These are phyloP conservation scores for Dictyostelium citrinum DNA, from an alignment of 78 protist genomes.

Conservation along the genomic window DNA sequence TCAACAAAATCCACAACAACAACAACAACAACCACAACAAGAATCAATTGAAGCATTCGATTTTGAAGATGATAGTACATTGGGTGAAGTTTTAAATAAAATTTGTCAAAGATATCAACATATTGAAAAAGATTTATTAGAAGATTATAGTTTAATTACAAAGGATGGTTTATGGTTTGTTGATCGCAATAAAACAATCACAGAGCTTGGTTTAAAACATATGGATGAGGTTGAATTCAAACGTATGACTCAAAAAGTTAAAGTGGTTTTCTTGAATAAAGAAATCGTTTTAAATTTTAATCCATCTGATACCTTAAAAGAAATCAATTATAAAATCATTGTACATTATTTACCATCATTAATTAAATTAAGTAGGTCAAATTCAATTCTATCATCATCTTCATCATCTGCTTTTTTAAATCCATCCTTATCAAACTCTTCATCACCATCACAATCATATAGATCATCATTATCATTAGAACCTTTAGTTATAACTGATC, in stretches of 20 bases:
- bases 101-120: conserved; percentile 31
- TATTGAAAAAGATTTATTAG: conserved; percentile 58
- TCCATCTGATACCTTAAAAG: conserved; percentile 45
- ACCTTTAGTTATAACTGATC: background rate
- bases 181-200: conserved; percentile 32
- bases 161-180: conserved; percentile 42
- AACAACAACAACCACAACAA: background rate
- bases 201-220: conserved; percentile 17
- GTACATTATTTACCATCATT: conserved; percentile 4
- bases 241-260: conserved; percentile 43
- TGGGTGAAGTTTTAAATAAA: conserved; percentile 34
- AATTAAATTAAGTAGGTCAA: conserved; percentile 21
- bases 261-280: conserved; percentile 39
- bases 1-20: background rate
- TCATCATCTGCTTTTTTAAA: background rate
- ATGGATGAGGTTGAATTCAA: conserved; percentile 31
- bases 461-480: background rate
- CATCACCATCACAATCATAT: background rate
- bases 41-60: conserved; percentile 7
- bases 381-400: background rate
- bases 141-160: conserved; percentile 32
- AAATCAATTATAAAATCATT: conserved; percentile 46
- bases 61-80: conserved; percentile 32
- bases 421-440: background rate
- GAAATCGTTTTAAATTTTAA: conserved; percentile 21